Evolutionary conservation across 768 basidiomycete genomes (phyloP), one percentile per base, ranked within the genome.

Genomic region (Mycena venus): DNA sequence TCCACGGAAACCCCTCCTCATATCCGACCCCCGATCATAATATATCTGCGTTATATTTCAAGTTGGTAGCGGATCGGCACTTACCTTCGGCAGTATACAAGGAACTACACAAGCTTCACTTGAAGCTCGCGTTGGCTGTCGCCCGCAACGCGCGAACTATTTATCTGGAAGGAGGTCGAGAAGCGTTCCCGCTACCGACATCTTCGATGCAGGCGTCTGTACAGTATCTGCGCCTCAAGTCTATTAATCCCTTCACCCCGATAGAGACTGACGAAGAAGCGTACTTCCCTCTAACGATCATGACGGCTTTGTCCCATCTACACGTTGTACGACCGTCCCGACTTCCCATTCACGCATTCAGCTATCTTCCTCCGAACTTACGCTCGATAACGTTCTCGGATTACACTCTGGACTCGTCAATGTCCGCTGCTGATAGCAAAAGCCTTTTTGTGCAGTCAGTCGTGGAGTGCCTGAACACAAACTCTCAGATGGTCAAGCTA

Each of bases 361-460:
- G 14, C 15, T n/a, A 2, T n/a, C 63, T 75, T n/a, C 73, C 73
- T n/a, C 49, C 63, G 4, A 51, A 38, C 36, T 32, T 70, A 36
- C 62, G 68, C 36, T 60, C 63, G 7, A 38, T 75, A 44, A 53
- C 68, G 32, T 74, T 74, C 47, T 70, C 73, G 25, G 73, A 75
- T n/a, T 75, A 75, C n/a, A 58, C 68, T 5, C 25, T 61, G 29
- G 64, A 65, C 31, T 65, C 68, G 44, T 66, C 32, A 8, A 69
- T 29, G 21, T 31, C 61, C 36, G 21, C 73, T 4, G 68, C 58
- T 5, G 68, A 65, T 21, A 75, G 69, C 74, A 75, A 67, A 40
- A 61, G 53, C 53, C 15, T 36, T 31, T 75, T 70, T 38, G 49
- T 71, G 47, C 38, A 61, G 14, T 65, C 64, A 5, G 64, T 71